Evolutionary conservation across 2,329 filamentous ascomycete species (phyloP).

Genomic region (Pezicula radicicola): DNA sequence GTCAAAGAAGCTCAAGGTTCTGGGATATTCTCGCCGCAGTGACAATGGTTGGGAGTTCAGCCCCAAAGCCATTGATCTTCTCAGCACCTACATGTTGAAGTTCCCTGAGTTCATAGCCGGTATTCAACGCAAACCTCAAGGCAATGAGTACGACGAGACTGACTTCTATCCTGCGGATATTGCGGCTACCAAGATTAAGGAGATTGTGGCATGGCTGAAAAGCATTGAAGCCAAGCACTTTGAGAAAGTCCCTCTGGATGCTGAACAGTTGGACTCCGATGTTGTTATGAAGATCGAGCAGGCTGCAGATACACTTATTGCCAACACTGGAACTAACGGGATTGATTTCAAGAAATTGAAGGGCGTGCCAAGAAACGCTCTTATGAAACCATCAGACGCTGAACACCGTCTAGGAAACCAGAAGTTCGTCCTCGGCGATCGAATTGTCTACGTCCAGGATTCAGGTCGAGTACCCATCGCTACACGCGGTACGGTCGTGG

Average conservation of each 20-base stretch:
- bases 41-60: conserved; percentile 95
- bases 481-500: conserved; percentile 88
- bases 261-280: conserved; percentile 91
- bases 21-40: conserved; percentile 89
- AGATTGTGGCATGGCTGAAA: conserved; percentile 93
- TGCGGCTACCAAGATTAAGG: conserved; percentile 80
- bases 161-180: conserved; percentile 78
- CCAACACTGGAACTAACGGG: conserved; percentile 40
- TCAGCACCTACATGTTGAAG: conserved; percentile 84
- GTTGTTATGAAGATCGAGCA: conserved; percentile 78
- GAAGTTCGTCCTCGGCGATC: conserved; percentile 79
- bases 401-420: conserved; percentile 89
- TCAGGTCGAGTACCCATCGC: conserved; percentile 94
- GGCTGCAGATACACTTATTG: conserved; percentile 63
- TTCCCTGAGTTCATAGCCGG: conserved; percentile 95
- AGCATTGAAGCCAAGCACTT: conserved; percentile 87
- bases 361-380: conserved; percentile 78
- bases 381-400: conserved; percentile 93
- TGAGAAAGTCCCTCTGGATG: conserved; percentile 92
- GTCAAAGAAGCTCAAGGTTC: conserved; percentile 88
- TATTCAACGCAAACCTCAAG: conserved; percentile 80
- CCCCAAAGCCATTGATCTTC: conserved; percentile 72
- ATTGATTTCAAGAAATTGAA: conserved; percentile 67
- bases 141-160: conserved; percentile 77
- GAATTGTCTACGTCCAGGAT: conserved; percentile 88